A percentile compares a stretch with the other conserved stretches of the same genome.
Conservation (phyloP, 768 basidiomycete species). For the Peribolospora baueri region DNA sequence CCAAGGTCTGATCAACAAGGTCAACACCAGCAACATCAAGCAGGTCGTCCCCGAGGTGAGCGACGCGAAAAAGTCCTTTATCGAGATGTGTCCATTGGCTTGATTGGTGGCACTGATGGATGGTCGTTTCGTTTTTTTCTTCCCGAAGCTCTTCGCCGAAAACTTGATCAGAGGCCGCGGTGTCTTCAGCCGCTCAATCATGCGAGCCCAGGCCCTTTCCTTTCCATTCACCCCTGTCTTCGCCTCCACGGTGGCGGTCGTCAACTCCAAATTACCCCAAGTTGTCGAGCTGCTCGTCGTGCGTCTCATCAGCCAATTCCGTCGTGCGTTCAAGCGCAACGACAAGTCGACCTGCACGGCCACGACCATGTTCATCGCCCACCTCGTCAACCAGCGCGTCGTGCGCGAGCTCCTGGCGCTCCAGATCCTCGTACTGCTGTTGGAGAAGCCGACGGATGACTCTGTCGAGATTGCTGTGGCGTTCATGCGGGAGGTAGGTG, state of each 20-base stretch:
- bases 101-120: background rate
- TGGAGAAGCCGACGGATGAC: constrained; percentile 88
- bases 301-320: constrained; percentile 80
- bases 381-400: constrained; percentile 78
- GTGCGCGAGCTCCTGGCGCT: constrained; percentile 85
- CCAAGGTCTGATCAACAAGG: constrained; percentile 98
- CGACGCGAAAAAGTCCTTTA: no score
- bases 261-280: constrained; percentile 92
- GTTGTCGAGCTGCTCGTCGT: constrained; percentile 77
- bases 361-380: constrained; percentile 59
- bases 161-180: constrained; percentile 85
- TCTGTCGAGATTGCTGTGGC: constrained; percentile 96
- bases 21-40: constrained; percentile 77
- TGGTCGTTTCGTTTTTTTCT: constrained; percentile 24
- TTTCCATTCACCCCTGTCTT: constrained; percentile 96
- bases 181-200: constrained; percentile 73
- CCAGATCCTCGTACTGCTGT: constrained; percentile 80
- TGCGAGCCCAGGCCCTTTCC: constrained; percentile 94
- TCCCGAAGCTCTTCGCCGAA: constrained; percentile 75
- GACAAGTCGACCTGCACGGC: constrained; percentile 96
- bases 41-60: constrained; percentile 14
- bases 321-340: constrained; percentile 81
- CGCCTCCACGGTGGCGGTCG: constrained; percentile 71
- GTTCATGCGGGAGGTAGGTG: constrained; percentile 90
- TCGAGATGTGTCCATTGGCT: no score